Evolutionary conservation across 805 yeast species (phyloP).

Genomic region (Saccharomyces paradoxus): DNA sequence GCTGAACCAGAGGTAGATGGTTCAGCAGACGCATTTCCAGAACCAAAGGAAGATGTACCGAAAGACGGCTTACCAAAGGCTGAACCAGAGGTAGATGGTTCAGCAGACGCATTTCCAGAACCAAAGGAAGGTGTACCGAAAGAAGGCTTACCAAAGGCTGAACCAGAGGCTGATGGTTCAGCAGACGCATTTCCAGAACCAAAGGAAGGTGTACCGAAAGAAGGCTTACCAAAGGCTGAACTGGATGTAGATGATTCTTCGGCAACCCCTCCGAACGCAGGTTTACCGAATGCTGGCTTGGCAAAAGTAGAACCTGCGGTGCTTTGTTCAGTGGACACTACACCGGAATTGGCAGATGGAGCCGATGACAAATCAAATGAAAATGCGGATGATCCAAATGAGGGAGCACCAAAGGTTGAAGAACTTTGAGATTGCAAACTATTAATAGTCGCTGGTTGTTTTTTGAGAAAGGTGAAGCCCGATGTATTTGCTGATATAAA

Average conservation of each 20-base stretch:
- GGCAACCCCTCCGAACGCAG: conserved; percentile 4
- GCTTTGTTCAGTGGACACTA: conserved; percentile 8
- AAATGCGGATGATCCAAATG: conserved; percentile 17
- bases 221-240: no score
- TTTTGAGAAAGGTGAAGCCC: neutral
- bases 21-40: conserved; percentile 2
- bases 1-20: conserved; percentile 6
- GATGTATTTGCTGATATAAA: neutral
- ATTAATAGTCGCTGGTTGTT: neutral
- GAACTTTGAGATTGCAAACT: neutral
- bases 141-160: no score
- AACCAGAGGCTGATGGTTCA: no score
- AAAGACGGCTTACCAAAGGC: conserved; percentile 20
- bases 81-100: conserved; percentile 5
- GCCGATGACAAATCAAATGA: neutral
- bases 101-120: conserved; percentile 14
- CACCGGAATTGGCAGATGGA: neutral
- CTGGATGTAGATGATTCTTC: no score
- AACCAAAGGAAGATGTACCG: conserved; percentile 13
- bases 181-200: no score
- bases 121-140: no score
- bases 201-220: no score
- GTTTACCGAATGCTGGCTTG: conserved; percentile 22
- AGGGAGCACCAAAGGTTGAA: conserved; percentile 11
- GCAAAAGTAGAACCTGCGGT: conserved; percentile 6